Base-by-base conservation (phyloP, 2,329 filamentous ascomycete species). In the Immersiporthe knoxdaviesiana region DNA sequence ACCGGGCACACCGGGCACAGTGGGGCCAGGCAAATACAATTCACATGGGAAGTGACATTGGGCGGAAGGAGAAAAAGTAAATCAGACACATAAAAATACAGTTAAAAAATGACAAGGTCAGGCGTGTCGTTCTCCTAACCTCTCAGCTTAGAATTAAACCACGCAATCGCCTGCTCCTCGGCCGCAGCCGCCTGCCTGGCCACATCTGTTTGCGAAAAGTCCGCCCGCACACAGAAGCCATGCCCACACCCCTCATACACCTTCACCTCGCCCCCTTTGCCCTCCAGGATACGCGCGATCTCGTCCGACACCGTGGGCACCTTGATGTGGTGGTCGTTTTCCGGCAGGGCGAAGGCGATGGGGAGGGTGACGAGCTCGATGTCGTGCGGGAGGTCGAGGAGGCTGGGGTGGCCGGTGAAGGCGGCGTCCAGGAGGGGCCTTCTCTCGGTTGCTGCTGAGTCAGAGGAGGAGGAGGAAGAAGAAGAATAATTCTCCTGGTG, bases 381-480 rank as follows among this genome's bases (percentile, higher is more conserved):
- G 63, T 88, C 86, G 14, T 68, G 77, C 0, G 84, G 84, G 2
- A 88, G 66, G 0, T 73, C 74, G 32, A 90, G 70, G 30, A 82
- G 73, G 63, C 82, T 85, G 2, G 87, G 86, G 73, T 88, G 86
- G 12, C 81, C 85, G 0, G 83, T 81, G 73, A 87, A 87, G 10
- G 75, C 84, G 8, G 80, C 84, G 72, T 88, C 83, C 56, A 88
- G 76, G 12, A 88, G 79, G 2, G 79, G 77, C 70, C 75, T 75
- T 4, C 68, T n/a, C 27, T 35, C 56, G 3, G 21, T 68, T 4
- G 67, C 68, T 3, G 68, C n/a, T n/a, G n/a, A n/a, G n/a, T n/a
- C n/a, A n/a, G n/a, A n/a, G n/a, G n/a, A n/a, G n/a, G n/a, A n/a
- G n/a, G n/a, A n/a, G n/a, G n/a, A 68, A 16, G 41, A 47, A 6